A percentile compares a stretch with the other conserved stretches of the same genome.
These are phyloP conservation scores for Collariella sp. DNA, from an alignment of 495 filamentous ascomycete species.

Conservation along the genomic window DNA sequence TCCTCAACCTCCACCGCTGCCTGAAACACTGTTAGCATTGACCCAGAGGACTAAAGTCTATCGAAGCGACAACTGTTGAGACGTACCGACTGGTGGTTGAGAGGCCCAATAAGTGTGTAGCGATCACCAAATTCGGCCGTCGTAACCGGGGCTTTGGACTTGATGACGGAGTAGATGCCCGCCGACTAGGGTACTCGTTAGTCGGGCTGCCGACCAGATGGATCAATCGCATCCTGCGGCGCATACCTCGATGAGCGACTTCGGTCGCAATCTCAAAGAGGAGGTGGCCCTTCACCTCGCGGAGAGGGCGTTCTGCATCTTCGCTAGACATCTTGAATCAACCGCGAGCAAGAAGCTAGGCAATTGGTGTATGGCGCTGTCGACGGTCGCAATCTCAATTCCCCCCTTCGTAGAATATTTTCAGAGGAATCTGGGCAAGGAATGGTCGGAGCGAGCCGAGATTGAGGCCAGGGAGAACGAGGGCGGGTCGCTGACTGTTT, in stretches of 20 bases:
- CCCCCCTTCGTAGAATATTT: neutral
- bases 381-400: neutral
- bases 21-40: slow-evolving; percentile 30
- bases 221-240: neutral
- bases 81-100: slow-evolving; percentile 78
- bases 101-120: slow-evolving; percentile 90
- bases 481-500: slow-evolving; percentile 6
- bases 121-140: slow-evolving; percentile 97
- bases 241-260: slow-evolving; percentile 84
- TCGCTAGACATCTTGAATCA: slow-evolving; percentile 25
- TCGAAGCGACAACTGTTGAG: neutral
- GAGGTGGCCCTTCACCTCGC: slow-evolving; percentile 44
- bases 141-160: slow-evolving; percentile 96
- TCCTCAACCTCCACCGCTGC: slow-evolving; percentile 95
- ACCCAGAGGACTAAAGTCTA: neutral
- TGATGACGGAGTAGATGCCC: slow-evolving; percentile 98
- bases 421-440: slow-evolving; percentile 1
- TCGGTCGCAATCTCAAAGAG: slow-evolving; percentile 96
- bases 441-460: slow-evolving; percentile 6
- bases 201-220: neutral
- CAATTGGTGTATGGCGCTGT: neutral
- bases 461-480: slow-evolving; percentile 4
- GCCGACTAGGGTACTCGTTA: slow-evolving; percentile 53
- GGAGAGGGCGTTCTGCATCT: slow-evolving; percentile 28
- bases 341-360: neutral